Base-by-base conservation (phyloP, 2,329 filamentous ascomycete genomes). In the Colletotrichum phormii region DNA sequence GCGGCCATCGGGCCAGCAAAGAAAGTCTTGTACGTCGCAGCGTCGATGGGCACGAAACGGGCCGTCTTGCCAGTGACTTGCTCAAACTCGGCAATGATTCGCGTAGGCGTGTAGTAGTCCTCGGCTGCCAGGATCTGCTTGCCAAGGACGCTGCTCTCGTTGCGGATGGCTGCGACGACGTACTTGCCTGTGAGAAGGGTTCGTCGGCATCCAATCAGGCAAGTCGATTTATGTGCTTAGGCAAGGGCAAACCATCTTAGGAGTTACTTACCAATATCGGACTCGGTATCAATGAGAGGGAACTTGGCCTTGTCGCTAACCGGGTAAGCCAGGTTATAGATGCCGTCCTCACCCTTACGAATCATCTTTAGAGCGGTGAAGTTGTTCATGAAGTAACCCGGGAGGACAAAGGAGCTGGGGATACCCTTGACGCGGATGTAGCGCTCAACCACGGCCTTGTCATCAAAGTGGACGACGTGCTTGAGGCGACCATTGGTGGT, bases 341-440 rank as follows among this genome's bases (percentile, higher is more conserved):
- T 75, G 58, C 78, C 80, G n/a, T 79, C 77, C 5, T 79, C 78
- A 35, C 66, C 74, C 67, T 79, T 76, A 6, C 76, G 76, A 35
- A 77, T 75, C 29, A 76, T 33, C 72, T 78, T 72, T 26, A 72
- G 24, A 1, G 49, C 72, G 26, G 80, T 76, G 31, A 85, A 80
- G 68, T 89, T 89, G 74, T 84, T 83, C 87, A 89, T 89, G 73
- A 88, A 90, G 51, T 81, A 83, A 0, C 82, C 88, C 0, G 87
- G 84, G 4, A 84, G 79, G 74, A 87, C 84, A 77, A 87, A 89
- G 0, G 87, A 83, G 59, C 83, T 83, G 12, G 84, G 83, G 5
- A 89, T 79, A 0, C 82, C 83, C 0, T 86, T 75, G 0, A 74
- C 68, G 15, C 85, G 83, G 66, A 88, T 86, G 71, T 88, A 87